Percentiles rank a stretch among this genome's conserved stretches.
Conservation (phyloP, 2,329 filamentous ascomycete species). For the Fusarium tjaetaba region DNA sequence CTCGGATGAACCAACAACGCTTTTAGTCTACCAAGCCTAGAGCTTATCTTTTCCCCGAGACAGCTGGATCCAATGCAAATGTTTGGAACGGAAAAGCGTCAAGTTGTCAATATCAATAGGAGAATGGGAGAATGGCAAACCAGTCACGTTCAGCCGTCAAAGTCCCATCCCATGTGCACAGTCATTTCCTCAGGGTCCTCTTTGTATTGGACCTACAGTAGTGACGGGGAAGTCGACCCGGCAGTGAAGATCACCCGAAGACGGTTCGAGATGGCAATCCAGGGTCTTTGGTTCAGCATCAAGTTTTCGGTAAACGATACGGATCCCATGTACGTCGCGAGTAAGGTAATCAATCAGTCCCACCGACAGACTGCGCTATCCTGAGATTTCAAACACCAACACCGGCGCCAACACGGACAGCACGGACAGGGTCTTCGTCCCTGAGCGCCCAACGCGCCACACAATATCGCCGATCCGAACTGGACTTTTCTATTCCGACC, state of each 20-base stretch:
- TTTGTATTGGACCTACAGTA: not conserved
- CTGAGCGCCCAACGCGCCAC: constrained; percentile 11
- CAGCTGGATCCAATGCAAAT: constrained; percentile 1
- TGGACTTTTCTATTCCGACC: not conserved
- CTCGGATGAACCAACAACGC: not conserved
- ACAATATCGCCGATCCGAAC: constrained; percentile 30
- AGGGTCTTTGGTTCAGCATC: constrained; percentile 4
- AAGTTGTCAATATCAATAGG: not conserved
- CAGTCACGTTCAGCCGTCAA: constrained; percentile 2
- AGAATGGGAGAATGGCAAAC: not conserved
- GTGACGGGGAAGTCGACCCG: constrained; percentile 25
- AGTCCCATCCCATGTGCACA: constrained; percentile 11
- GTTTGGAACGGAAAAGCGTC: constrained; percentile 5
- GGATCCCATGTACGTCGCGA: not conserved
- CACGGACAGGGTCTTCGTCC: constrained; percentile 12
- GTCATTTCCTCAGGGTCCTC: constrained; percentile 19
- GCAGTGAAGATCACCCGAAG: constrained; percentile 31
- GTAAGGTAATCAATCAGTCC: constrained; percentile 22
- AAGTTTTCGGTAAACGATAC: not conserved
- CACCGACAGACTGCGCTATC: constrained; percentile 17
- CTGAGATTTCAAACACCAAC: constrained; percentile 16
- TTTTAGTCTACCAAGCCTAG: not conserved
- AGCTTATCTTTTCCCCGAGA: constrained; percentile 1
- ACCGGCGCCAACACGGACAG: constrained; percentile 18
- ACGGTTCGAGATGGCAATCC: not conserved